Conservation (phyloP, 1,284 basidiomycete genomes). For the Marasmius tenuissimus region DNA sequence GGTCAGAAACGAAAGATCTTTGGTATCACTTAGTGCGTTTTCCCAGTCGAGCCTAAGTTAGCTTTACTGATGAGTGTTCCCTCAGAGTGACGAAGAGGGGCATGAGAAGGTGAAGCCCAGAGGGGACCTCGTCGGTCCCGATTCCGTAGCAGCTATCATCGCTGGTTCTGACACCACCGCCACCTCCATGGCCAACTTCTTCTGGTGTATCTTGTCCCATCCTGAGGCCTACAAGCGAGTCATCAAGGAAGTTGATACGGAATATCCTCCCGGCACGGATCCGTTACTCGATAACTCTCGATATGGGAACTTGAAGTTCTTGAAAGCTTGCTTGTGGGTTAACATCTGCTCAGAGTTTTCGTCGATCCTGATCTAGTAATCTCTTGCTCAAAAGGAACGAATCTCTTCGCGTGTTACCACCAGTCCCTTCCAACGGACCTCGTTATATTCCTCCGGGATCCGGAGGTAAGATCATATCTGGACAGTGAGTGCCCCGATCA, state of each 20-base stretch:
- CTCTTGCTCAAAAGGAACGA: conserved; percentile 35
- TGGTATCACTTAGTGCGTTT: conserved; percentile 41
- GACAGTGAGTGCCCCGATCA: conserved; percentile 24
- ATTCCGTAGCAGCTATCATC: conserved; percentile 28
- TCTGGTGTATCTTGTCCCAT: conserved; percentile 5
- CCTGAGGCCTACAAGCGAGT: not conserved
- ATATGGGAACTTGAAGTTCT: conserved; percentile 26
- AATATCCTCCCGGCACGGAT: not conserved
- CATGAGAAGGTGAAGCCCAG: conserved; percentile 9
- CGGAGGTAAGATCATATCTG: conserved; percentile 26
- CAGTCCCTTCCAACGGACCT: conserved; percentile 31
- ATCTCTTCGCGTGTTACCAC: conserved; percentile 33
- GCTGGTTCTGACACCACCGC: conserved; percentile 13
- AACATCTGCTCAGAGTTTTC: not conserved
- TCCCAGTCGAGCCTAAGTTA: not conserved
- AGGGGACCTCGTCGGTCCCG: conserved; percentile 15
- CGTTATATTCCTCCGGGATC: conserved; percentile 24
- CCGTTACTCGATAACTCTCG: not conserved
- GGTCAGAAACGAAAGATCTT: conserved; percentile 37
- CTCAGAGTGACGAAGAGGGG: conserved; percentile 39
- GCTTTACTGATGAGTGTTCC: no score
- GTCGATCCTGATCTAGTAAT: not conserved
- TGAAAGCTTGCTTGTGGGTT: conserved; percentile 38
- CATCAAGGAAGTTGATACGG: not conserved
- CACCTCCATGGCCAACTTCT: not conserved